These are phyloP conservation scores for Sugiyamaella floridensis DNA, from an alignment of 805 yeast species.

Conservation along the genomic window DNA sequence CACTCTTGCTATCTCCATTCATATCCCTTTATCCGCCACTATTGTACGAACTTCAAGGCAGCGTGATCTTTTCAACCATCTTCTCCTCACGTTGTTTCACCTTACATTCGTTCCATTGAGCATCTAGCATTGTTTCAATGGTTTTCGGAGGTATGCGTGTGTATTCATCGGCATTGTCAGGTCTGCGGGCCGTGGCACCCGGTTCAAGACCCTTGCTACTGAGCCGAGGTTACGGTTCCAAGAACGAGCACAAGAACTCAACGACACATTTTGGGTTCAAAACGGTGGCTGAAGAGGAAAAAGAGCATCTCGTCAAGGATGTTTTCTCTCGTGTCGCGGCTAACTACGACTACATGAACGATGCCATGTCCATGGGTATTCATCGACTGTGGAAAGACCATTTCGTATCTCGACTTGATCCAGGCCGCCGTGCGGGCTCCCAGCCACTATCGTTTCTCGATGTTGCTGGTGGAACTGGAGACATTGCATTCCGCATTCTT, in stretches of 20 bases:
- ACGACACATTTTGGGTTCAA: conserved; percentile 94
- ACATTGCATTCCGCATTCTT: conserved; percentile 89
- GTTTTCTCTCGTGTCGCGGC: conserved; percentile 94
- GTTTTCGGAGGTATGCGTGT: background rate
- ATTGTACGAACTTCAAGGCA: too few species aligned
- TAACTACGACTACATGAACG: conserved; percentile 94
- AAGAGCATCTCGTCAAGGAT: conserved; percentile 63
- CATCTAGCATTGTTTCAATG: too few species aligned
- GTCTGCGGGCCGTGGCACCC: background rate
- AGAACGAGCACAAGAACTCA: conserved; percentile 4
- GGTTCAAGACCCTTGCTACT: background rate
- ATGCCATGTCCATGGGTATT: conserved; percentile 92
- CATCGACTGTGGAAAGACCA: conserved; percentile 95
- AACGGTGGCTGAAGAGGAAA: conserved; percentile 70
- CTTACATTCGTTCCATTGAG: too few species aligned
- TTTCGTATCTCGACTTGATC: conserved; percentile 79
- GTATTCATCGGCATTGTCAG: background rate
- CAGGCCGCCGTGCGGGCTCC: conserved; percentile 85
- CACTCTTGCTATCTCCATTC: too few species aligned
- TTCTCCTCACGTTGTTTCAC: too few species aligned
- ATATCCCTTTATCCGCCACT: too few species aligned
- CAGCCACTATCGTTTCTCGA: conserved; percentile 83
- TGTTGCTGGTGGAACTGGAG: conserved; percentile 99
- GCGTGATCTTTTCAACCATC: too few species aligned
- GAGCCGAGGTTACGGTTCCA: background rate